Conservation (phyloP, 1,284 basidiomycete species). For the Amylostereum areolatum region DNA sequence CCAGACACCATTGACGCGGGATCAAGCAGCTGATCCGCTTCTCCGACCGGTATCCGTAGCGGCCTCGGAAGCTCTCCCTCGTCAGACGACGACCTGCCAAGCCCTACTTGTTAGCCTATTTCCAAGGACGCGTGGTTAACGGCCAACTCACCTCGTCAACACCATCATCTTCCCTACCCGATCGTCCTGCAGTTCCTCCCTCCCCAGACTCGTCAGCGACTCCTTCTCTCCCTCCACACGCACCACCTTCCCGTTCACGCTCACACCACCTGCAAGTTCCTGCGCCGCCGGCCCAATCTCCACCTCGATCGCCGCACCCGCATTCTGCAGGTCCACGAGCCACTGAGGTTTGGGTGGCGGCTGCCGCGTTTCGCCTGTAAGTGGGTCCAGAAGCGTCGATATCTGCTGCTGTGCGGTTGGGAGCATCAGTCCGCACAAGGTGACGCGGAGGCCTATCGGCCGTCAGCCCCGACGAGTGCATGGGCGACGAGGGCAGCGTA, state of each 20-base stretch:
- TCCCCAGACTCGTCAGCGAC: conserved; percentile 56
- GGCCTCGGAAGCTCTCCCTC: conserved; percentile 53
- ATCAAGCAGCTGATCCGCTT: conserved; percentile 55
- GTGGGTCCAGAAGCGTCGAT: conserved; percentile 70
- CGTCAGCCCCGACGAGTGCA: conserved; percentile 69
- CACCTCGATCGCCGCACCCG: conserved; percentile 60
- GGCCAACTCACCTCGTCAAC: conserved; percentile 49
- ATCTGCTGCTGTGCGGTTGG: conserved; percentile 78
- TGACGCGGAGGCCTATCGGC: conserved; percentile 61
- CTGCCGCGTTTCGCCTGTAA: conserved; percentile 64
- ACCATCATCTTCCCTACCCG: conserved; percentile 55
- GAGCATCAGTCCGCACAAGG: conserved; percentile 69
- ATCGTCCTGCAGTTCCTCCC: conserved; percentile 70
- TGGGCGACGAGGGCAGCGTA: conserved; percentile 72
- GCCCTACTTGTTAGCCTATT: background rate
- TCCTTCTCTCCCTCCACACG: conserved; percentile 71
- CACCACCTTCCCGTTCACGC: conserved; percentile 51
- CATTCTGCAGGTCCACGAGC: conserved; percentile 65
- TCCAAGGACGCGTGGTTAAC: background rate
- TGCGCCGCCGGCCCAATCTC: conserved; percentile 40
- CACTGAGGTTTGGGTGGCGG: conserved; percentile 70
- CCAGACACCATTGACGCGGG: conserved; percentile 22
- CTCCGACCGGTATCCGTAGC: conserved; percentile 55
- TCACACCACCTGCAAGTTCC: conserved; percentile 27
- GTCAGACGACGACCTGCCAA: conserved; percentile 33